Percentiles rank a stretch among this genome's conserved stretches.
These are phyloP conservation scores for Ganoderma leucocontextum DNA, from an alignment of 1,284 basidiomycete species.

Conservation along the genomic window DNA sequence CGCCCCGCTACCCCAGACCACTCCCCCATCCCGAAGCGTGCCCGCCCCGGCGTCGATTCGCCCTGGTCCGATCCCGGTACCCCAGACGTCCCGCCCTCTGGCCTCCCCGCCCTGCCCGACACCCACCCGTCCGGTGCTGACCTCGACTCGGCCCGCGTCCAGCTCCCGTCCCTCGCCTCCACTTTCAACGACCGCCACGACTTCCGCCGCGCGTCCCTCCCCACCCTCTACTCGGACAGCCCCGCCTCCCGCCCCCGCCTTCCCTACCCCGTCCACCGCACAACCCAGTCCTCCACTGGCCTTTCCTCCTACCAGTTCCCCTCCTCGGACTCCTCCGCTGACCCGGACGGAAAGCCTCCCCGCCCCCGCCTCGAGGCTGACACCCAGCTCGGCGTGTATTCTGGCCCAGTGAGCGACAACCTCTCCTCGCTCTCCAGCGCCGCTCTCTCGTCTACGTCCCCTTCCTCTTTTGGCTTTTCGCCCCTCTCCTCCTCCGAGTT, in stretches of 20 bases:
- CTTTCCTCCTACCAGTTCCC: constrained; percentile 73
- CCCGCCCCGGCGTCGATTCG: constrained; percentile 41
- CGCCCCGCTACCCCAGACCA: constrained; percentile 59
- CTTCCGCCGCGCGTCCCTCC: constrained; percentile 68
- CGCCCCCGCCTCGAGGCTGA: constrained; percentile 63
- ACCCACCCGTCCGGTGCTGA: not conserved
- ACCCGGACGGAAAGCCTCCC: constrained; percentile 41
- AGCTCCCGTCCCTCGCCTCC: constrained; percentile 76
- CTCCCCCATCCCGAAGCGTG: constrained; percentile 60
- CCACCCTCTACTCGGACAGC: constrained; percentile 62
- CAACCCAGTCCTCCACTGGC: constrained; percentile 56
- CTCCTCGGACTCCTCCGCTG: constrained; percentile 47
- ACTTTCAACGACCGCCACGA: constrained; percentile 70
- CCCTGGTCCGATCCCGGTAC: constrained; percentile 56
- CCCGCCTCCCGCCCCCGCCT: constrained; percentile 45
- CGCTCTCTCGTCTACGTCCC: constrained; percentile 31
- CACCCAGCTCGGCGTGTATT: constrained; percentile 51
- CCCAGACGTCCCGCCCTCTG: constrained; percentile 53
- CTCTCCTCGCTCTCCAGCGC: constrained; percentile 49
- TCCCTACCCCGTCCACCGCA: constrained; percentile 51
- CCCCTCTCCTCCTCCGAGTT: constrained; percentile 40
- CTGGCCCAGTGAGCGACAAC: constrained; percentile 49
- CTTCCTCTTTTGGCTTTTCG: constrained; percentile 53
- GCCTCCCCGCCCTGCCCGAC: constrained; percentile 39
- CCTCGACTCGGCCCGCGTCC: constrained; percentile 62